Percentiles rank a stretch among this genome's conserved stretches.
Evolutionary conservation across 2,329 filamentous ascomycete species (phyloP).

Genomic region (Phialophora tarda): DNA sequence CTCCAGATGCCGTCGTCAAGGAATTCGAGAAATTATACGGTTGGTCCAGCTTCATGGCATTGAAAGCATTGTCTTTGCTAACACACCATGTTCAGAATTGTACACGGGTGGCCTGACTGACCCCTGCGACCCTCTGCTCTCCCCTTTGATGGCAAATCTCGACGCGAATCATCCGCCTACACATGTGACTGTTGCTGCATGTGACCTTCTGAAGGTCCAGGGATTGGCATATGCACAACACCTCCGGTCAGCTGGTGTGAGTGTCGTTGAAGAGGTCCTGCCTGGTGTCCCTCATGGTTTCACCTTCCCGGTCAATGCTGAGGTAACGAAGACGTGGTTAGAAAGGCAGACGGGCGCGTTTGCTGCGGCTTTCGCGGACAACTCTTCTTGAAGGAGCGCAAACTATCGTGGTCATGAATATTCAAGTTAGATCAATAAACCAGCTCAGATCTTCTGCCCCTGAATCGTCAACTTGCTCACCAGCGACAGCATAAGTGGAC

Average conservation of each 20-base stretch:
- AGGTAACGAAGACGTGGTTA: slow-evolving; percentile 16
- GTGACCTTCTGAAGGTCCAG: slow-evolving; percentile 18
- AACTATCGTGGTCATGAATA: neutral
- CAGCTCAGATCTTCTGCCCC: slow-evolving; percentile 3
- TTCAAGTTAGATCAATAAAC: slow-evolving; percentile 8
- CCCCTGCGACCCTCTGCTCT: slow-evolving; percentile 14
- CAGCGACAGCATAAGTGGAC: neutral
- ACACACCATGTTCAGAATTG: neutral
- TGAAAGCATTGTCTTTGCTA: neutral
- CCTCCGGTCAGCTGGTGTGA: slow-evolving; percentile 18
- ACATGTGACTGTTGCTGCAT: slow-evolving; percentile 22
- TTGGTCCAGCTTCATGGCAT: neutral
- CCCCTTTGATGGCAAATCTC: slow-evolving; percentile 14
- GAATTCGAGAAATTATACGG: slow-evolving; percentile 16
- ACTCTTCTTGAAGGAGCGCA: neutral
- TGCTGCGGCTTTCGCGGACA: slow-evolving; percentile 5
- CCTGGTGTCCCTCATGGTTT: slow-evolving; percentile 28
- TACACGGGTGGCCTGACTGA: slow-evolving; percentile 15
- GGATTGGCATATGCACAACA: slow-evolving; percentile 22
- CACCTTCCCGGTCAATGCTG: slow-evolving; percentile 20
- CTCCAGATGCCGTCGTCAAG: slow-evolving; percentile 13
- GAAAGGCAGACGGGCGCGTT: slow-evolving; percentile 16
- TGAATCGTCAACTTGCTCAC: neutral
- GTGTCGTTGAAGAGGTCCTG: slow-evolving; percentile 20
- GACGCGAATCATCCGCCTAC: slow-evolving; percentile 12